Evolutionary conservation across 768 basidiomycete genomes (phyloP), one percentile per base, ranked within the genome.

Genomic region (Mycena olivaceomarginata): DNA sequence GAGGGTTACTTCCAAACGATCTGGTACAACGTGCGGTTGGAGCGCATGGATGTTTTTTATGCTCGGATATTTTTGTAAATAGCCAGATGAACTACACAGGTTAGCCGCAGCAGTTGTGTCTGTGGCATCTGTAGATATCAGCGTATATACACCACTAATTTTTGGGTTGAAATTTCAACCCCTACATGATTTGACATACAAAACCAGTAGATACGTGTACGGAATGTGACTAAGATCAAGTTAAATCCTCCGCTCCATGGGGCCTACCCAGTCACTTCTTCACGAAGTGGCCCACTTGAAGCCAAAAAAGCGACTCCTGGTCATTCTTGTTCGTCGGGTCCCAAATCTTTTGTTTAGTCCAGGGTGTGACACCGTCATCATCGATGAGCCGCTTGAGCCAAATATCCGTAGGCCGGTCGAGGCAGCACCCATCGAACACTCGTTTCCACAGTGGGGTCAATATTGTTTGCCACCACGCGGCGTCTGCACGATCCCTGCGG

Each of bases 391-490:
- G 81, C 63, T 88, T 83, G 12, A 92, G 78, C 86, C 88, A 91
- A 0, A 88, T 13, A 82, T 90, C 88, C 1, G 91, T 90, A 8
- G 91, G 91, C 16, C 92, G 86, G 77, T 94, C 92, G 59, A 95
- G 80, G 75, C 86, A 85, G 79, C 95, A 95, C 18, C 94, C 94
- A 79, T 92, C 93, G 67, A 93, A 92, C 1, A 86, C 83, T 0
- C 86, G 46, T 7, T 81, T 81, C 95, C 95, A 96, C 8, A 95
- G 5, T 0, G 94, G 94, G 2, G 92, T 88, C 94, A 94, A 95
- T 64, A 94, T 87, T 0, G 85, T 76, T 83, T 96, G 95, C 94
- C 94, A 96, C 91, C 91, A 91, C 7, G 90, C 90, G 4, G 94
- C 90, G 76, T 93, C 91, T 16, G 80, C 71, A 0, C 84, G 82